A percentile compares a stretch with the other conserved stretches of the same genome.
Conservation (phyloP, 306 rosid species). For the Vigna hirtella region DNA sequence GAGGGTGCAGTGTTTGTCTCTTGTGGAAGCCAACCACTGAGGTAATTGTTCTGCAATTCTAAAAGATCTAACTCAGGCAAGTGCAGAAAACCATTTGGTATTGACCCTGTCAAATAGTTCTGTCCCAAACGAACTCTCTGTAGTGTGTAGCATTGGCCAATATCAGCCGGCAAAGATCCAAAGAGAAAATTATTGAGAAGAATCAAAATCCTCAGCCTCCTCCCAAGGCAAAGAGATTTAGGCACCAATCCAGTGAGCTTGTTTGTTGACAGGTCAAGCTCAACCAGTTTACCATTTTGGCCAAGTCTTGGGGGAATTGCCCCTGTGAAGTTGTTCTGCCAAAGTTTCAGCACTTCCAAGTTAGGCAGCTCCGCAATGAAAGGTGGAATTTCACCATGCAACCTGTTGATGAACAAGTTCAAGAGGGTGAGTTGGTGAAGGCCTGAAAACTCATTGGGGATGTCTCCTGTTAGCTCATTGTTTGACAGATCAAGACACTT, state of each 20-base stretch:
- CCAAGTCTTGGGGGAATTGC: slow-evolving; percentile 79
- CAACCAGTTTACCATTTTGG: slow-evolving; percentile 64
- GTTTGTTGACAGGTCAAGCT: slow-evolving; percentile 83
- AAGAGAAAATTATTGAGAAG: slow-evolving; percentile 78
- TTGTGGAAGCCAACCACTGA: slow-evolving; percentile 68
- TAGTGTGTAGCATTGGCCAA: slow-evolving; percentile 73
- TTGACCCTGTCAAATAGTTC: slow-evolving; percentile 73
- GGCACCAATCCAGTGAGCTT: slow-evolving; percentile 90
- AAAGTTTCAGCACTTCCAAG: slow-evolving; percentile 71
- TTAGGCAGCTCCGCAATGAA: slow-evolving; percentile 72
- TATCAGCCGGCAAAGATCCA: slow-evolving; percentile 80
- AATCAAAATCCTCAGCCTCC: slow-evolving; percentile 68
- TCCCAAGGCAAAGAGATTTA: slow-evolving; percentile 69
- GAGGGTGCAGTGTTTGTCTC: slow-evolving; percentile 55
- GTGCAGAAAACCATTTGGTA: slow-evolving; percentile 78
- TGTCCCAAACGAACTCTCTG: slow-evolving; percentile 80
- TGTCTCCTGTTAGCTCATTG: slow-evolving; percentile 77
- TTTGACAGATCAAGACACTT: slow-evolving; percentile 79
- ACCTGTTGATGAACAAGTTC: slow-evolving; percentile 82
- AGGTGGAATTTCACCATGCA: slow-evolving; percentile 80
- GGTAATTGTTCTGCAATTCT: slow-evolving; percentile 83
- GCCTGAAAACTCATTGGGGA: slow-evolving; percentile 68
- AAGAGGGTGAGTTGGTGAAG: slow-evolving; percentile 74
- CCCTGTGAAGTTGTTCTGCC: slow-evolving; percentile 92
- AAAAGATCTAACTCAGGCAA: slow-evolving; percentile 75